Base-by-base conservation (phyloP, 805 yeast species). In the Candida chilensis region DNA sequence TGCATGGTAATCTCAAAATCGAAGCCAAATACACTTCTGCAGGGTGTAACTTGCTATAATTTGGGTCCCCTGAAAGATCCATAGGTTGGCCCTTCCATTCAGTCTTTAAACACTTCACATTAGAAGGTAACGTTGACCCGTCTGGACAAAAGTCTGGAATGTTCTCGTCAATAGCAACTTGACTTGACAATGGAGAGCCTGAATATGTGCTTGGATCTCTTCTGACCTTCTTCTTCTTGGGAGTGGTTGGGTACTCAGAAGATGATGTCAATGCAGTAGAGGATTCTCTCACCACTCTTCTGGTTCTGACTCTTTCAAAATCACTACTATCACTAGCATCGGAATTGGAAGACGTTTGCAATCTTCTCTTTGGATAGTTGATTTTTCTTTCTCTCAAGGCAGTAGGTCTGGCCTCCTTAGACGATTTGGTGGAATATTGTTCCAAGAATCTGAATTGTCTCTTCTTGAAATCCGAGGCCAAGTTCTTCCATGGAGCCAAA, bases 31-130 rank as follows among this genome's bases (percentile, higher is more conserved):
- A 66, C 11, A 81, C 69, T 57, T 90, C 98, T 4, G 96, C 95
- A 1, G 96, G 96, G 54, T 90, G 96, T 40, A 92, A 66, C 43
- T 78, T 69, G 28, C 59, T 58, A 30, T 70, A 54, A 41, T 84
- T 68, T 14, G 95, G 94, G 54, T 92, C 97, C 19, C 55, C 45
- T 12, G 79, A 65, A 33, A 90, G 67, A 52, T 84, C 94, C 96
- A 90, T 87, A 21, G 96, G 94, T 44, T 87, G 94, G 8, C 97
- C 98, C 60, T 88, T 90, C 98, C 98, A 90, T 53, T 90, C 97
- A 20, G 94, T 83, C 48, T 80, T 80, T 42, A 88, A 64, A 40
- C 85, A 76, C 57, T 80, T 77, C 33, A 69, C 60, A 45, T 75
- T 78, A 39, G 63, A 73, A 43, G 95, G 94, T 37, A 88, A 61